These are phyloP conservation scores for Zizania palustris DNA, from an alignment of 202 grass and related monocot species.

Conservation along the genomic window DNA sequence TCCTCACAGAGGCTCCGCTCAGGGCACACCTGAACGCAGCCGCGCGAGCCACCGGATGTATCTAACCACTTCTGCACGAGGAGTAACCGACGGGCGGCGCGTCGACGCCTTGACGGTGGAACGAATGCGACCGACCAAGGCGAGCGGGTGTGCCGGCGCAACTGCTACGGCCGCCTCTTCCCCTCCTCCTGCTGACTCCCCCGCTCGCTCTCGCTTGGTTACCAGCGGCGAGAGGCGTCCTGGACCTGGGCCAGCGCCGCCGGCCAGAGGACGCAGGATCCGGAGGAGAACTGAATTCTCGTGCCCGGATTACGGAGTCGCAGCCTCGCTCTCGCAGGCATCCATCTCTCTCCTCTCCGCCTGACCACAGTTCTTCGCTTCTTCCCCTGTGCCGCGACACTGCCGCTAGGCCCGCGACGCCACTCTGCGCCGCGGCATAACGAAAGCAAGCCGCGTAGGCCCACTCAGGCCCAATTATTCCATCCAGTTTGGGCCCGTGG, in stretches of 20 bases:
- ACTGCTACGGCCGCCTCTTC: slow-evolving; percentile 18
- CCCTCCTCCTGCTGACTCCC: slow-evolving; percentile 29
- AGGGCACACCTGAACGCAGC: neutral
- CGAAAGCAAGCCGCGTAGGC: neutral
- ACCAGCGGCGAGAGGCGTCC: neutral
- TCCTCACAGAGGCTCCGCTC: neutral
- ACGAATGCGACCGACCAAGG: slow-evolving; percentile 28
- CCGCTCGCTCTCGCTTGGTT: neutral
- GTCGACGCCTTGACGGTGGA: neutral
- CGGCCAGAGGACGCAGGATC: neutral
- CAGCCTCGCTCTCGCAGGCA: neutral
- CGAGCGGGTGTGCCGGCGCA: neutral
- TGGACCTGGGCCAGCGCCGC: neutral
- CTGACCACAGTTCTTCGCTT: neutral
- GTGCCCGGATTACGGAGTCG: slow-evolving; percentile 48
- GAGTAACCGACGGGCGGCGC: neutral
- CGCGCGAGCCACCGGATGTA: slow-evolving; percentile 18
- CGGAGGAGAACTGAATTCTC: slow-evolving; percentile 18
- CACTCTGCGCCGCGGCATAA: neutral
- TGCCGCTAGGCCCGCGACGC: too few species aligned
- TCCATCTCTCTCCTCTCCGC: slow-evolving; percentile 25
- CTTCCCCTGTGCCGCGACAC: neutral
- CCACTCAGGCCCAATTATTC: too few species aligned
- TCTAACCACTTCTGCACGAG: slow-evolving; percentile 31
- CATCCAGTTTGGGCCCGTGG: neutral